Evolutionary conservation across 1,284 basidiomycete genomes (phyloP).

Genomic region (Puccinia brachypodii): DNA sequence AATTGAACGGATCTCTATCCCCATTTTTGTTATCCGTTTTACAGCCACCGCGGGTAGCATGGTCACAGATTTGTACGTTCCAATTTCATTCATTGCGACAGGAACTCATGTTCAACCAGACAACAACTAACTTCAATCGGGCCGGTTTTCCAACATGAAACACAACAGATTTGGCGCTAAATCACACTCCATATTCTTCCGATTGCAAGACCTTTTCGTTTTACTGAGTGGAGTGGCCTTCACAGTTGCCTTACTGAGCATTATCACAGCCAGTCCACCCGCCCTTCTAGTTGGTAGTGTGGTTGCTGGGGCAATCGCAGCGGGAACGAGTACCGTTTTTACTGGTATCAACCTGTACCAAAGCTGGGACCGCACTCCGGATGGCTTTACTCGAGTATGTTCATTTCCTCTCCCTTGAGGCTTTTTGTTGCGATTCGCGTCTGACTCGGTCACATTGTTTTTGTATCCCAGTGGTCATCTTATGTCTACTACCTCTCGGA

Average conservation of each 20-base stretch:
- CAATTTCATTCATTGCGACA: background rate
- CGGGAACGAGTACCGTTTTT: conserved; percentile 27
- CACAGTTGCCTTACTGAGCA: conserved; percentile 20
- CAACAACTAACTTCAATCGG: background rate
- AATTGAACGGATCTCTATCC: background rate
- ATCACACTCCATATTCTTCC: conserved; percentile 28
- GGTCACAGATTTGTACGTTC: conserved; percentile 40
- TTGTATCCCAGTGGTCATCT: conserved; percentile 30
- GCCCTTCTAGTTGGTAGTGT: conserved; percentile 14
- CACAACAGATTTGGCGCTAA: conserved; percentile 31
- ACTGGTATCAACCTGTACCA: conserved; percentile 36
- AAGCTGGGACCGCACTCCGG: conserved; percentile 45
- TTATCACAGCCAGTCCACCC: background rate
- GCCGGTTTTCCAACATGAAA: background rate
- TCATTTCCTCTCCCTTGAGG: background rate
- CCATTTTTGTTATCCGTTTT: background rate
- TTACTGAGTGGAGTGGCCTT: conserved; percentile 31
- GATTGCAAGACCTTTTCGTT: conserved; percentile 33
- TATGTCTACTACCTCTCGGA: conserved; percentile 45
- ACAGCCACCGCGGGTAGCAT: conserved; percentile 36
- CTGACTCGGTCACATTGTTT: background rate
- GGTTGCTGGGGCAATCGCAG: conserved; percentile 22
- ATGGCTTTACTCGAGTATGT: conserved; percentile 42
- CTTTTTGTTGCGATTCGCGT: background rate
- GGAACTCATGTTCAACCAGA: background rate